phyloP scores from a whole-genome alignment of 108 stramenopile species.

The Conticribra guillardii region DNA sequence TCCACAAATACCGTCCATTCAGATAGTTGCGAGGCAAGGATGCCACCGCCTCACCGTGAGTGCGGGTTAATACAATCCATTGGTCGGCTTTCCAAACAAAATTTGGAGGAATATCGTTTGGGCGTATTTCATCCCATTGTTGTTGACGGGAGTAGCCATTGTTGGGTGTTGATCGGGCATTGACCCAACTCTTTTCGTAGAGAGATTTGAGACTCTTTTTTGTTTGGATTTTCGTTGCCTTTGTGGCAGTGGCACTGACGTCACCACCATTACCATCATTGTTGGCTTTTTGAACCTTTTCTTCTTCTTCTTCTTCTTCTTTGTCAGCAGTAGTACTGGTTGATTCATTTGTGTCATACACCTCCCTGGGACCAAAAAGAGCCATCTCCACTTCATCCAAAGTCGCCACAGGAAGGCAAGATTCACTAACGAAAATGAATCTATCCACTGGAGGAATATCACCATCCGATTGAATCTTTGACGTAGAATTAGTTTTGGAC shows the following conservation, averaged over 20 bases:
- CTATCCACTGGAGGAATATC: slow-evolving; percentile 73
- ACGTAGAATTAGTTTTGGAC: not conserved
- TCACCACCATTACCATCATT: too few relatives aligned
- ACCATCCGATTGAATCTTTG: slow-evolving; percentile 7
- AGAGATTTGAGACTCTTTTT: slow-evolving; percentile 7
- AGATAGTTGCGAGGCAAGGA: slow-evolving; percentile 46
- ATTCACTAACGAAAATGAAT: slow-evolving; percentile 86
- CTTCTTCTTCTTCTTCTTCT: not conserved
- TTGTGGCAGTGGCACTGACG: too few relatives aligned
- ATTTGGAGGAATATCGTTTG: slow-evolving; percentile 56
- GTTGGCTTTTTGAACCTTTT: too few relatives aligned
- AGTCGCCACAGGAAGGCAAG: slow-evolving; percentile 81
- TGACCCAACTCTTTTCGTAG: slow-evolving; percentile 68
- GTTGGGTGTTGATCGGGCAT: slow-evolving; percentile 71
- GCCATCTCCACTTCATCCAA: slow-evolving; percentile 59
- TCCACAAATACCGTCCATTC: slow-evolving; percentile 68
- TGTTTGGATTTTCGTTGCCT: not conserved
- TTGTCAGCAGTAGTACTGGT: not conserved
- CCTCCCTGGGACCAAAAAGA: slow-evolving; percentile 48
- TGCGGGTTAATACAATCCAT: slow-evolving; percentile 74
- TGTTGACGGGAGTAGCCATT: slow-evolving; percentile 84
- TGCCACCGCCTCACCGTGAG: slow-evolving; percentile 64
- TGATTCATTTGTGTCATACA: too few relatives aligned
- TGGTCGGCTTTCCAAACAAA: slow-evolving; percentile 92
- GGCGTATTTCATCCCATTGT: slow-evolving; percentile 81